Evolutionary conservation across 2,329 filamentous ascomycete species (phyloP).

Genomic region (Neopestalotiopsis sp.): DNA sequence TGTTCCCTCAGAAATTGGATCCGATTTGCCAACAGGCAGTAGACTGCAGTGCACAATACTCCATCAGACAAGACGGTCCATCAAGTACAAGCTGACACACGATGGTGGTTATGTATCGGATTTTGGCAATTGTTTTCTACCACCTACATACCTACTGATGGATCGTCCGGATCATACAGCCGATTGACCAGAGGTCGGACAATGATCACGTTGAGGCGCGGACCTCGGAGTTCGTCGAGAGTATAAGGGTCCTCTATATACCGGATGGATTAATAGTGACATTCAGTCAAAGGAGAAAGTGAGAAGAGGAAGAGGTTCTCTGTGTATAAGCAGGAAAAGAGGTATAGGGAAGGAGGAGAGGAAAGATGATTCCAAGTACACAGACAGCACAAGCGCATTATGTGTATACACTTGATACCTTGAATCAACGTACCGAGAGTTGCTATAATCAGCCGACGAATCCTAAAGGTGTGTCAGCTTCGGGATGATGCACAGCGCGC

Average conservation of each 20-base stretch:
- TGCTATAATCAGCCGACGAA: slow-evolving; percentile 32
- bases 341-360: too few relatives aligned
- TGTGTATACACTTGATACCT: too few relatives aligned
- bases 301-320: too few relatives aligned
- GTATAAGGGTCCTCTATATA: slow-evolving; percentile 51
- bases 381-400: too few relatives aligned
- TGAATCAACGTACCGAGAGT: slow-evolving; percentile 27
- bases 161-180: slow-evolving; percentile 68
- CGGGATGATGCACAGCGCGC: neutral
- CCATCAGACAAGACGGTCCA: too few relatives aligned
- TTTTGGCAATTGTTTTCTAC: too few relatives aligned
- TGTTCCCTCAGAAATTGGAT: slow-evolving; percentile 74
- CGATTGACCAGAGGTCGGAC: slow-evolving; percentile 73
- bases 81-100: too few relatives aligned
- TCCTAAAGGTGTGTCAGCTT: slow-evolving; percentile 22
- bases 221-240: slow-evolving; percentile 68
- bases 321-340: too few relatives aligned
- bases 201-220: slow-evolving; percentile 69
- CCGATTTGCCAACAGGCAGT: slow-evolving; percentile 74
- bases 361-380: too few relatives aligned
- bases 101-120: too few relatives aligned
- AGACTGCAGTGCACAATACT: slow-evolving; percentile 52
- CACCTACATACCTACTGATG: slow-evolving; percentile 57
- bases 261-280: neutral
- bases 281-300: neutral